Base-by-base conservation (phyloP, 306 rosid species). In the Vicia sativa region DNA sequence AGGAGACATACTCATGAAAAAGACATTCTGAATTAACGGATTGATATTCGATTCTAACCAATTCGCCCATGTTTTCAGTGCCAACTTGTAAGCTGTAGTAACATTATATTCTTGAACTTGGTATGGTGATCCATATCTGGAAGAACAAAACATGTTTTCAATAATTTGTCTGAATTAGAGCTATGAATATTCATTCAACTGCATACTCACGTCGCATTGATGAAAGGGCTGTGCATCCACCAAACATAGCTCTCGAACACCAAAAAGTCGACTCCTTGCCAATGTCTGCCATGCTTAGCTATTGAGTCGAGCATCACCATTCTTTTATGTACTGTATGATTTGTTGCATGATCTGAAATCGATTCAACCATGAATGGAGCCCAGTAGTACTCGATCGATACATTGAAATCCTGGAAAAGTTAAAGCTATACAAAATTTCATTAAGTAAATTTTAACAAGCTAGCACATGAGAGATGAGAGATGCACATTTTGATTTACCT, bases 1-100 rank as follows among this genome's bases (percentile, higher is more conserved):
- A 38, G 97, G 98, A 46, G 98, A 90, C 97, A 93, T 77, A n/a
- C 87, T 86, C 96, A 83, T 86, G 77, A 93, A 90, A 79, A 81
- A 90, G 60, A 90, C 89, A 72, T 63, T 73, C 53, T 93, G 97
- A 67, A 85, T 68, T 6, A 65, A 58, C 0, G 96, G 85, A 44
- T 88, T 77, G 50, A 83, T 82, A 62, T 75, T 88, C 42, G 90
- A 79, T 78, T 88, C 90, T 54, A 88, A 71, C 98, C 98, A 93
- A 52, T 79, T 78, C 65, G 88, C 87, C 97, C 98, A 90, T 15
- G 96, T 90, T 71, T 90, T 84, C 77, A 93, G 61, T 0, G 98
- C 96, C 87, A 90, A 69, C 65, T 75, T 86, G 65, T 86, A 93
- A 5, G 96, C 98, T n/a, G 82, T 83, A 42, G 84, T 85, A 2